These are phyloP conservation scores for Phytomonas sp. DNA, from an alignment of 208 protist genomes.

Conservation along the genomic window DNA sequence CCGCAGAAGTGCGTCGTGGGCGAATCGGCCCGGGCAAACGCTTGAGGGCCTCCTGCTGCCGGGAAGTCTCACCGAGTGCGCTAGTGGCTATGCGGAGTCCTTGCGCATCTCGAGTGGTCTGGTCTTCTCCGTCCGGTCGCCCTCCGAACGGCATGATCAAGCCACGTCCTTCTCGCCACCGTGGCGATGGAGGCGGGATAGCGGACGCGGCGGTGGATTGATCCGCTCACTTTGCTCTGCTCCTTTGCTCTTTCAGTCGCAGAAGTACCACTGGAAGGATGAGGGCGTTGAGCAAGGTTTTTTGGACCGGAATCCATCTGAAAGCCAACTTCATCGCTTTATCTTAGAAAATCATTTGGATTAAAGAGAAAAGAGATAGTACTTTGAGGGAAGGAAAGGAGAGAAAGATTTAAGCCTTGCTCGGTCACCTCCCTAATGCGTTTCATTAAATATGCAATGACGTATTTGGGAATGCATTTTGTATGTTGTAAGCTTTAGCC, in stretches of 20 bases:
- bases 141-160: background rate
- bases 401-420: background rate
- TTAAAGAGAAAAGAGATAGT: background rate
- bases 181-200: background rate
- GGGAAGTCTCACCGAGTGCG: background rate
- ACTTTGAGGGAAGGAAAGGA: background rate
- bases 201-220: background rate
- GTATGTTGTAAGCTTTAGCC: background rate
- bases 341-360: background rate
- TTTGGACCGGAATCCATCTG: background rate
- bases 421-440: background rate
- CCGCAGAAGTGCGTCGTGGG: background rate
- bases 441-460: background rate
- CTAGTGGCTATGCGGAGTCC: background rate
- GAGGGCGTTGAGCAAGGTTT: background rate
- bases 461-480: background rate
- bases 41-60: background rate
- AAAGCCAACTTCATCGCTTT: background rate
- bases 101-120: background rate
- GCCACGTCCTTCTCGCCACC: background rate
- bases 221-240: background rate
- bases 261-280: background rate
- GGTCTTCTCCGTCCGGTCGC: background rate
- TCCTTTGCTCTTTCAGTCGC: background rate
- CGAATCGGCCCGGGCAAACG: background rate